Conservation (phyloP, 495 filamentous ascomycete species). For the Clavariopsis aquatica region DNA sequence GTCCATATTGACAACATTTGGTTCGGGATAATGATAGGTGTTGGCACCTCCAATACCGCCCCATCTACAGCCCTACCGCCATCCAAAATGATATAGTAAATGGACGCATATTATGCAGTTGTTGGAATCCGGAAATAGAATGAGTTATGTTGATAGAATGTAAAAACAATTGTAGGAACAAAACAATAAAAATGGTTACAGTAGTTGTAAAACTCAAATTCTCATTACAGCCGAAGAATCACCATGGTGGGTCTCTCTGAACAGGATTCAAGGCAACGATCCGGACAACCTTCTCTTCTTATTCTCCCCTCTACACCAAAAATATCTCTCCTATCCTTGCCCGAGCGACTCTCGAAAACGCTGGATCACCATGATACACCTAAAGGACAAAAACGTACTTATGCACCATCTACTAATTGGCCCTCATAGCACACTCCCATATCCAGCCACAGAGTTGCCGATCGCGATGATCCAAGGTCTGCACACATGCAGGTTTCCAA, state of each 20-base stretch:
- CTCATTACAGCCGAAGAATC: background rate
- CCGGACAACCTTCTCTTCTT: background rate
- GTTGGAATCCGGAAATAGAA: background rate
- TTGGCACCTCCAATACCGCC: constrained; percentile 2
- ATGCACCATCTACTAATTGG: background rate
- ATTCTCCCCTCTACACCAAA: background rate
- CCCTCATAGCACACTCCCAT: background rate
- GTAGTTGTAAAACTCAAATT: background rate
- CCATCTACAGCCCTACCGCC: background rate
- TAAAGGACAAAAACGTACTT: background rate
- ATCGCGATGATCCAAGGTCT: background rate
- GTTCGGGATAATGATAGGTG: constrained; percentile 4
- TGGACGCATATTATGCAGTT: constrained; percentile 5
- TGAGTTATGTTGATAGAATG: background rate
- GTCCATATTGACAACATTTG: background rate
- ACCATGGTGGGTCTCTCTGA: background rate
- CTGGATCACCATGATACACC: background rate
- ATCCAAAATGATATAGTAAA: background rate
- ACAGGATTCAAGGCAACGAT: background rate
- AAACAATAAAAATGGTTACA: background rate
- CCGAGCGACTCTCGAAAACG: background rate
- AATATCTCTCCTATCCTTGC: background rate
- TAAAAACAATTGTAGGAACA: background rate
- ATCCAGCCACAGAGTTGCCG: background rate
- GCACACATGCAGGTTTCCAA: background rate